These are phyloP conservation scores for Candida sithepensis DNA, from an alignment of 805 yeast genomes.

Conservation along the genomic window DNA sequence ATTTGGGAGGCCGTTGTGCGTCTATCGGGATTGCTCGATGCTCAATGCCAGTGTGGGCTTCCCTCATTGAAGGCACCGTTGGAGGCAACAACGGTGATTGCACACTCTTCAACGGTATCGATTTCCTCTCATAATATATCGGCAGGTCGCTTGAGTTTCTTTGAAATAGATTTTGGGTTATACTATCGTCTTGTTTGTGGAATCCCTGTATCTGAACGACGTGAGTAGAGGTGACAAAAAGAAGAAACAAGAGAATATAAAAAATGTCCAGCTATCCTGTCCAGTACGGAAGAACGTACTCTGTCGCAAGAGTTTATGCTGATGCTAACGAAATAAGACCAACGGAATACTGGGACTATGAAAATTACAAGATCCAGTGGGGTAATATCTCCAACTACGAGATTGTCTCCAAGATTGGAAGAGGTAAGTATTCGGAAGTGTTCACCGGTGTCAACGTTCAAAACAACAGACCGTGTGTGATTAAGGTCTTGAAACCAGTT, in stretches of 20 bases:
- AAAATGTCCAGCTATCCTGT: slow-evolving; percentile 1
- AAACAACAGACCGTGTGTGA: slow-evolving; percentile 66
- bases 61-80: too few relatives aligned
- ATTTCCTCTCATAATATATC: too few relatives aligned
- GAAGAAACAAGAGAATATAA: background rate
- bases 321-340: slow-evolving; percentile 77
- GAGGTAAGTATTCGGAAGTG: slow-evolving; percentile 94
- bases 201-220: too few relatives aligned
- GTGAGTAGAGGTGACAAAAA: background rate
- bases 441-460: slow-evolving; percentile 74
- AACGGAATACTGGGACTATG: slow-evolving; percentile 80
- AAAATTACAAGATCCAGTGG: slow-evolving; percentile 72
- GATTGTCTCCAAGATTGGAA: slow-evolving; percentile 76
- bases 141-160: too few relatives aligned
- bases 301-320: slow-evolving; percentile 65
- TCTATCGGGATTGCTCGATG: background rate
- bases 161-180: too few relatives aligned
- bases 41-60: background rate
- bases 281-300: slow-evolving; percentile 23
- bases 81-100: too few relatives aligned
- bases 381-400: slow-evolving; percentile 84
- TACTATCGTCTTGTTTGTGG: background rate
- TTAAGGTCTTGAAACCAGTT: slow-evolving; percentile 90
- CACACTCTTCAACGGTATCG: too few relatives aligned
- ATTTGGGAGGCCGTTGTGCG: background rate